Evolutionary conservation across 768 basidiomycete genomes (phyloP).

Genomic region (Tulasnella sp.): DNA sequence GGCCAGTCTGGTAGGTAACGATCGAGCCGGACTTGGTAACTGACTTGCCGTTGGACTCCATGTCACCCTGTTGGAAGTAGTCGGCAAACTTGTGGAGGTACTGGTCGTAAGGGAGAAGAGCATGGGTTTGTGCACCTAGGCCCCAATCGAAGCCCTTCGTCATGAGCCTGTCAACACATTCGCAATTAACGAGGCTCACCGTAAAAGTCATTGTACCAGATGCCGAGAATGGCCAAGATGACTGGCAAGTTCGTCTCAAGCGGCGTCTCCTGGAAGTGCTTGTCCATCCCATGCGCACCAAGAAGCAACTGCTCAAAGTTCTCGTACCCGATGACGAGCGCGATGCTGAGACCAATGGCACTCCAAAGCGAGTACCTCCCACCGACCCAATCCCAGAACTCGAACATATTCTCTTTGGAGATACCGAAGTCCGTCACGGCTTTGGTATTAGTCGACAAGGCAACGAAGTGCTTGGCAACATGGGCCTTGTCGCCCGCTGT

Average conservation of each 20-base stretch:
- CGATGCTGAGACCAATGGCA: conserved; percentile 92
- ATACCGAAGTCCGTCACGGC: conserved; percentile 94
- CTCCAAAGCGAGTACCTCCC: conserved; percentile 98
- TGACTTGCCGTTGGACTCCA: conserved; percentile 98
- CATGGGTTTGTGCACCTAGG: conserved; percentile 82
- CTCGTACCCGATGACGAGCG: conserved; percentile 83
- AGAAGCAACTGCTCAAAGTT: conserved; percentile 83
- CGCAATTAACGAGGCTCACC: conserved; percentile 28
- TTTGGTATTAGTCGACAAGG: conserved; percentile 90
- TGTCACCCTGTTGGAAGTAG: conserved; percentile 99
- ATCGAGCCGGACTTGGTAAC: conserved; percentile 88
- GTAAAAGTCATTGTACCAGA: conserved; percentile 99
- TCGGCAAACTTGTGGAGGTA: conserved; percentile 99
- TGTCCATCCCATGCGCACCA: conserved; percentile 96
- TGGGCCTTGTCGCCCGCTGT: conserved; percentile 76
- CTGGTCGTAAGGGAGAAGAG: conserved; percentile 93
- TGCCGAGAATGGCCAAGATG: conserved; percentile 73
- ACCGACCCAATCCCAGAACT: conserved; percentile 99
- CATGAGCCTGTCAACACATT: not conserved
- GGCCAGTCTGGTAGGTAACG: conserved; percentile 94
- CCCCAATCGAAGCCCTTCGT: not conserved
- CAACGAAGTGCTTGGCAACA: conserved; percentile 98
- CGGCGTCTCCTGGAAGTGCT: conserved; percentile 83
- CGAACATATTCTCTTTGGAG: conserved; percentile 88
- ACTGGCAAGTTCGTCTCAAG: conserved; percentile 89